A percentile compares a stretch with the other conserved stretches of the same genome.
Conservation (phyloP, 495 filamentous ascomycete genomes). For the Parathielavia appendiculata region DNA sequence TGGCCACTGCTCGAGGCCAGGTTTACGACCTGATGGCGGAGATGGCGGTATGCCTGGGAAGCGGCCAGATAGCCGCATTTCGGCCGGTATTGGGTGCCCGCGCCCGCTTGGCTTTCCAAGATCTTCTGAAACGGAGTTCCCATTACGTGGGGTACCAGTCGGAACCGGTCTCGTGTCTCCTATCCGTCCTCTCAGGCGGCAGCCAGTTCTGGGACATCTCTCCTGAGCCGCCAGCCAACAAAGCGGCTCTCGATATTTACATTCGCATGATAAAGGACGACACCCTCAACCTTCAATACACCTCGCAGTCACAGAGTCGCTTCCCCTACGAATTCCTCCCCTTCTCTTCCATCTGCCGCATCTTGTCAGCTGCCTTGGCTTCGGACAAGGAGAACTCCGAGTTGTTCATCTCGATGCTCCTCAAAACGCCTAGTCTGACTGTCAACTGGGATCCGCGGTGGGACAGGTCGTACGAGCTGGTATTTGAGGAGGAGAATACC, state of each 20-base stretch:
- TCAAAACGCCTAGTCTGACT: slow-evolving; percentile 65
- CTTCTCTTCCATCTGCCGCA: slow-evolving; percentile 53
- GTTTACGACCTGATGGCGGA: slow-evolving; percentile 60
- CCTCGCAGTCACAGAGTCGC: slow-evolving; percentile 59
- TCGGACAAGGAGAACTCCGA: slow-evolving; percentile 49
- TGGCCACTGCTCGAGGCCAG: slow-evolving; percentile 48
- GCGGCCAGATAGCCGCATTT: slow-evolving; percentile 43
- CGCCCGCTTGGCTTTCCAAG: slow-evolving; percentile 57
- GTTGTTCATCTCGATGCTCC: slow-evolving; percentile 51
- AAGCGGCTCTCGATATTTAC: slow-evolving; percentile 44
- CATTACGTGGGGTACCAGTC: slow-evolving; percentile 59
- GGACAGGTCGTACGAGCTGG: slow-evolving; percentile 55
- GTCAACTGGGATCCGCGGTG: slow-evolving; percentile 55
- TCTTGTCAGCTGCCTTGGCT: slow-evolving; percentile 33
- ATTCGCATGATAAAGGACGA: slow-evolving; percentile 51
- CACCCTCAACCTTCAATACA: slow-evolving; percentile 50
- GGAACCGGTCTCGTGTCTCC: slow-evolving; percentile 56
- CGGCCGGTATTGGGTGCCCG: slow-evolving; percentile 42
- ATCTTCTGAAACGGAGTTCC: slow-evolving; percentile 56
- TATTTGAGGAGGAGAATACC: slow-evolving; percentile 77
- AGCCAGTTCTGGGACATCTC: slow-evolving; percentile 52
- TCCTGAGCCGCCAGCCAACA: slow-evolving; percentile 26
- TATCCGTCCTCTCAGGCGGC: slow-evolving; percentile 55
- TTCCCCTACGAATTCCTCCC: slow-evolving; percentile 87
- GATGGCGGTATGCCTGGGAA: slow-evolving; percentile 49